Base-by-base conservation (phyloP, 768 basidiomycete genomes). In the Piloderma croceum region DNA sequence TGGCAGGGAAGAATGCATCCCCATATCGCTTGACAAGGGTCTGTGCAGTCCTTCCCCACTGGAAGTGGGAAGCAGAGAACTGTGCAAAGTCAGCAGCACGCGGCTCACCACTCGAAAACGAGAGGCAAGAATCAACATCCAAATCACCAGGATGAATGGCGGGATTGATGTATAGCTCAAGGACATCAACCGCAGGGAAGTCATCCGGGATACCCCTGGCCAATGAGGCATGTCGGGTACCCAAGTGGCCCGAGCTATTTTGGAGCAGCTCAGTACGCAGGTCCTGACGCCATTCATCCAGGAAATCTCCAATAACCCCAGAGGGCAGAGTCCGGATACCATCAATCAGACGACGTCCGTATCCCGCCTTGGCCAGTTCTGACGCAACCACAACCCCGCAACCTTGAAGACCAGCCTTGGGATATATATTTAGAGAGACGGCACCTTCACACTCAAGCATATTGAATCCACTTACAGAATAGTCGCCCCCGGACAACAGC, bases 401-500 rank as follows among this genome's bases (percentile, higher is more conserved):
- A n/a, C 57, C 50, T 3, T 20, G 24, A 9, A 58, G 38, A 19
- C 53, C 52, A 32, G 12, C n/a, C 45, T 46, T 38, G 12, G 10
- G 10, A 20, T 3, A 27, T 21, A 17, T 2, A 20, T 7, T 6
- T 31, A 36, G 33, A 34, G 19, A 7, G 7, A 31, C n/a, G n/a
- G n/a, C n/a, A n/a, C n/a, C n/a, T n/a, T n/a, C n/a, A n/a, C n/a
- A n/a, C n/a, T n/a, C n/a, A 20, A n/a, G 27, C 3, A 25, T 38
- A 34, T 25, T 1, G 21, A 59, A 23, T 57, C 55, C 18, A 58
- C 57, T 51, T 31, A 60, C 60, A 21, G 59, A 52, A 45, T 71
- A 71, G 44, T 71, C 69, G 1, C 70, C 69, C 5, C 69, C 68
- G 13, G 59, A 54, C 7, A 70, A 45, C 2, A 70, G 42, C 5